Conservation (phyloP, 441 rosid genomes). For the Syzygium malaccense region DNA sequence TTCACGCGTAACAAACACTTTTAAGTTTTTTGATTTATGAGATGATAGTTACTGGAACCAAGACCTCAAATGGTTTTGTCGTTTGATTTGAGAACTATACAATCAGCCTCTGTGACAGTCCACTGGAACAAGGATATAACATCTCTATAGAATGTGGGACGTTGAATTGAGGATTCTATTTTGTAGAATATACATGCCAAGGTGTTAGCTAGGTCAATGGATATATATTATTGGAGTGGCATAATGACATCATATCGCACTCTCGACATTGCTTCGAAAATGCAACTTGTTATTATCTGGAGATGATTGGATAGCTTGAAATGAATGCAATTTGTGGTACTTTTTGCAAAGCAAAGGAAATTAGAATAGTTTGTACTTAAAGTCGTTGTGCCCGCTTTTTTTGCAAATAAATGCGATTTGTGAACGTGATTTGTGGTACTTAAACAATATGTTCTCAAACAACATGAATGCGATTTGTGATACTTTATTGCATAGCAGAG, state of each 20-base stretch:
- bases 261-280: background rate
- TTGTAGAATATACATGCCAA: background rate
- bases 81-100: background rate
- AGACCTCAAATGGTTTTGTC: background rate
- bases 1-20: background rate
- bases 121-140: background rate
- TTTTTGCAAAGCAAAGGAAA: background rate
- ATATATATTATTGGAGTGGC: background rate
- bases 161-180: background rate
- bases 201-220: background rate
- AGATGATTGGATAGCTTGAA: background rate
- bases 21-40: background rate
- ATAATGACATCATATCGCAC: background rate
- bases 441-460: background rate
- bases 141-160: background rate
- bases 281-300: background rate
- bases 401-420: background rate
- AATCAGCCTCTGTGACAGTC: background rate
- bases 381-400: background rate
- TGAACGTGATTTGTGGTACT: background rate
- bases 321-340: background rate
- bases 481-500: background rate
- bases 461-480: background rate
- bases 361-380: background rate
- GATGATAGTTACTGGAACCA: background rate